Evolutionary conservation across 2,329 filamentous ascomycete species (phyloP), one percentile per base, ranked within the genome.

Genomic region (Myriosclerotinia duriaeana): DNA sequence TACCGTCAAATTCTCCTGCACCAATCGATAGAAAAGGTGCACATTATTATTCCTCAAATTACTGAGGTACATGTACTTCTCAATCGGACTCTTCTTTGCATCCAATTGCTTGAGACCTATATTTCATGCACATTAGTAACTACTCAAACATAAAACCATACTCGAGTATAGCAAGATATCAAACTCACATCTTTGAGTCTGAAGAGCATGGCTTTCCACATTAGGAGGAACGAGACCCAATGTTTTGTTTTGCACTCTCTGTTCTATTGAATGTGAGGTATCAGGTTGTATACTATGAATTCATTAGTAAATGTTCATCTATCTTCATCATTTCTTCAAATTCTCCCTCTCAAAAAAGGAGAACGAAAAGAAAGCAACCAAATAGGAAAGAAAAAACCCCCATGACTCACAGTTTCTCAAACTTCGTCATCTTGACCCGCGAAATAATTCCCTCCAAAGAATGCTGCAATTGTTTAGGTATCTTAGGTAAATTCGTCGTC

Each of bases 11-110:
- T 75, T 72, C 22, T 72, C 69, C 12, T 74, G 69, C 1, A 74
- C 67, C 20, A 76, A 67, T 5, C 73, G 69, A 64, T 75, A 76
- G 64, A 76, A 76, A 4, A 76, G 69, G 61, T 76, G 69, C 14
- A 70, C 67, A 56, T 75, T 74, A 38, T 68, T 70, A 66, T 74
- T 75, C 26, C 74, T 66, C 55, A 76, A 59, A 55, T 71, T 72
- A 53, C 71, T 75, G 34, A 76, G 68, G 53, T 75, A 76, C 36
- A 73, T 71, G 53, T 75, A 76, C 60, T 74, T 75, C 65, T 75
- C 74, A 58, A 76, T 74, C 0, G 73, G 68, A 3, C 69, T 70
- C 17, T 66, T 70, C 66, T 75, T 75, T 4, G 72, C 71, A 36
- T 67, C 60, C 44, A 76, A 68, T 66, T 75, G 73, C 67, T 73